Percentiles rank a stretch among this genome's conserved stretches.
These are phyloP conservation scores for Scheffersomyces quercinus DNA, from an alignment of 1,139 yeast genomes.

Conservation along the genomic window DNA sequence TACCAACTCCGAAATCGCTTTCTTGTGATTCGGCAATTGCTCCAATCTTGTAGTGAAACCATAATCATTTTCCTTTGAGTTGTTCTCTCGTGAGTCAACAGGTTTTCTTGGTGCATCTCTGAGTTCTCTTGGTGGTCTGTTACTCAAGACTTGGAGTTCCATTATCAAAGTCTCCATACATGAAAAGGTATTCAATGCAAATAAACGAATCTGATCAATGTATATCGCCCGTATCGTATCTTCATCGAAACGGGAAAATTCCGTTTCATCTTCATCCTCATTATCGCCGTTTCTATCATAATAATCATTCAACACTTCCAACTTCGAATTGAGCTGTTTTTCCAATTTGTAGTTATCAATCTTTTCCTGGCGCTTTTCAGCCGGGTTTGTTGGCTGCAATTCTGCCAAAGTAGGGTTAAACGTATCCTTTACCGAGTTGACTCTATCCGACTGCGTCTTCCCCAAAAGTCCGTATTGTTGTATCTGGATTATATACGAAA, in stretches of 20 bases:
- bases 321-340: constrained; percentile 48
- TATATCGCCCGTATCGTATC: constrained; percentile 57
- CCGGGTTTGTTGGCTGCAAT: constrained; percentile 42
- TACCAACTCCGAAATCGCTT: constrained; percentile 37
- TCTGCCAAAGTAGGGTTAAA: constrained; percentile 44
- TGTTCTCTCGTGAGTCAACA: constrained; percentile 7
- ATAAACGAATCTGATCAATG: constrained; percentile 53
- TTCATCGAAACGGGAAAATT: constrained; percentile 50
- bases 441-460: constrained; percentile 35
- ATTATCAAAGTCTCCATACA: constrained; percentile 53
- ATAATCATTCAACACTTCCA: constrained; percentile 37
- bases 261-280: constrained; percentile 29
- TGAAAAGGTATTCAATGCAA: constrained; percentile 53
- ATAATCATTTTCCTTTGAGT: constrained; percentile 23
- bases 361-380: constrained; percentile 64
- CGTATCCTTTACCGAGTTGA: constrained; percentile 41
- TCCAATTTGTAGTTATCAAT: constrained; percentile 67
- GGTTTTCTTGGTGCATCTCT: background rate
- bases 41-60: constrained; percentile 61
- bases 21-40: constrained; percentile 25
- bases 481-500: constrained; percentile 45
- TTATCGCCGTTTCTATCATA: constrained; percentile 17
- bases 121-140: constrained; percentile 24
- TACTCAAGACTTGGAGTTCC: constrained; percentile 58
- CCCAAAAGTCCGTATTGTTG: constrained; percentile 46